Evolutionary conservation across 1,284 basidiomycete species (phyloP).

Genomic region (Stereum hirsutum): DNA sequence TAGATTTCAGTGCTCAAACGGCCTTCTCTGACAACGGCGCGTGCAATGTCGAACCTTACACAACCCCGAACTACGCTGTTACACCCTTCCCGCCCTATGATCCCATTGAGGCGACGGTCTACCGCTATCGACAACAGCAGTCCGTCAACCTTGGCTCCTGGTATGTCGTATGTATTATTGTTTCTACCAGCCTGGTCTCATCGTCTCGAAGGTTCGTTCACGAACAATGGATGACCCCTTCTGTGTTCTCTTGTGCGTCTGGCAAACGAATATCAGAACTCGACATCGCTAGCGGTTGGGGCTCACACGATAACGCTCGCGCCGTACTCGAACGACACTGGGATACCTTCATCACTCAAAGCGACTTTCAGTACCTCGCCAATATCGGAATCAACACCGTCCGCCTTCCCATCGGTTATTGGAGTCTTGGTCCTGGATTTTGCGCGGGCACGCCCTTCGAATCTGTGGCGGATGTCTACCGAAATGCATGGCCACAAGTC

Average conservation of each 20-base stretch:
- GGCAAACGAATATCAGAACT: constrained; percentile 45
- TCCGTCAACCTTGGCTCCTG: constrained; percentile 63
- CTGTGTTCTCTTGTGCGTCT: constrained; percentile 55
- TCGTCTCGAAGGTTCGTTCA: constrained; percentile 54
- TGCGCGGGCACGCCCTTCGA: constrained; percentile 49
- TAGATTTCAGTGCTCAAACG: too few relatives aligned
- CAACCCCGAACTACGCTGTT: constrained; percentile 22
- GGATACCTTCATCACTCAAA: constrained; percentile 66
- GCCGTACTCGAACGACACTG: constrained; percentile 65
- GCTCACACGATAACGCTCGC: constrained; percentile 35
- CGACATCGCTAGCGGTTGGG: constrained; percentile 48
- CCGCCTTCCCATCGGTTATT: constrained; percentile 64
- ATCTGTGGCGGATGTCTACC: constrained; percentile 49
- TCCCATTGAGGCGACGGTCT: constrained; percentile 35
- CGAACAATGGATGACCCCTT: constrained; percentile 73
- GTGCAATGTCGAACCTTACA: constrained; percentile 29
- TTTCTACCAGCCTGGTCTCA: background rate
- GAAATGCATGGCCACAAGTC: constrained; percentile 51
- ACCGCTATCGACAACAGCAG: constrained; percentile 56
- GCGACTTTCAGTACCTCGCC: constrained; percentile 55
- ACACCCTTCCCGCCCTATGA: constrained; percentile 42
- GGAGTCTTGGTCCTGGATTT: constrained; percentile 43
- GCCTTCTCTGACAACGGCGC: too few relatives aligned
- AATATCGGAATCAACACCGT: constrained; percentile 67
- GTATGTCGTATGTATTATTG: constrained; percentile 20